phyloP scores from a whole-genome alignment of 352 stramenopile genomes.

The Pythium grandisporangium region DNA sequence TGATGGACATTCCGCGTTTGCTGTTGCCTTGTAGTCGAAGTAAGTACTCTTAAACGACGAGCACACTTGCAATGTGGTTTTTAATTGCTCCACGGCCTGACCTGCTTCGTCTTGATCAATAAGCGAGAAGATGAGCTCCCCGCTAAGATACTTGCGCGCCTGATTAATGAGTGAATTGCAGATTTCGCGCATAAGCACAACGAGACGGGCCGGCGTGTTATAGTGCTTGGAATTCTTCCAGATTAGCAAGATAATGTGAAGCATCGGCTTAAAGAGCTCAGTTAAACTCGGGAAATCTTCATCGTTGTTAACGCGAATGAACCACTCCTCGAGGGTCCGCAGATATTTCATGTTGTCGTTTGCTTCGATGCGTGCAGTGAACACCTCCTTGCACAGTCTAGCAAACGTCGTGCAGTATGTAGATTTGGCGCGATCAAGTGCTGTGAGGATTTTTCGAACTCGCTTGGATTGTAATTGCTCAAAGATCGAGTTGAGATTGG shows the following conservation, averaged over 20 bases:
- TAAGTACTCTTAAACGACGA: conserved; percentile 97
- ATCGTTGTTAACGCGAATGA: conserved; percentile 93
- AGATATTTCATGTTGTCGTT: conserved; percentile 99
- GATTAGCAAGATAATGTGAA: conserved; percentile 97
- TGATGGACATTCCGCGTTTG: conserved; percentile 94
- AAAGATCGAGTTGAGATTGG: conserved; percentile 94
- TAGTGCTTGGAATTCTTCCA: conserved; percentile 99
- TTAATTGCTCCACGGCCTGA: conserved; percentile 92
- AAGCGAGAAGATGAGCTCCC: conserved; percentile 93
- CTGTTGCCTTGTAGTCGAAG: conserved; percentile 96
- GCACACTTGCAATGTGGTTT: conserved; percentile 91
- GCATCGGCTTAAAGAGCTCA: conserved; percentile 96
- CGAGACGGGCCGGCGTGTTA: conserved; percentile 94
- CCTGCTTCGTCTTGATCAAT: conserved; percentile 96
- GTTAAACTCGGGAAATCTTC: conserved; percentile 91
- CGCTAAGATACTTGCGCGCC: conserved; percentile 88
- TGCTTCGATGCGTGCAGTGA: conserved; percentile 92
- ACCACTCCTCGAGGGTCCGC: conserved; percentile 94
- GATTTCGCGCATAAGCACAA: conserved; percentile 97
- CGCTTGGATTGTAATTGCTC: conserved; percentile 91
- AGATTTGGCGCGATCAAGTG: conserved; percentile 92
- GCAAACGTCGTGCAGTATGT: conserved; percentile 97
- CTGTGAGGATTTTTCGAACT: conserved; percentile 92
- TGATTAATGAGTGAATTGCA: conserved; percentile 97
- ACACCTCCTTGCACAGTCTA: conserved; percentile 96